Conservation (phyloP, 225 moss, liverwort and hornwort species). For the Marchantia polymorpha region DNA sequence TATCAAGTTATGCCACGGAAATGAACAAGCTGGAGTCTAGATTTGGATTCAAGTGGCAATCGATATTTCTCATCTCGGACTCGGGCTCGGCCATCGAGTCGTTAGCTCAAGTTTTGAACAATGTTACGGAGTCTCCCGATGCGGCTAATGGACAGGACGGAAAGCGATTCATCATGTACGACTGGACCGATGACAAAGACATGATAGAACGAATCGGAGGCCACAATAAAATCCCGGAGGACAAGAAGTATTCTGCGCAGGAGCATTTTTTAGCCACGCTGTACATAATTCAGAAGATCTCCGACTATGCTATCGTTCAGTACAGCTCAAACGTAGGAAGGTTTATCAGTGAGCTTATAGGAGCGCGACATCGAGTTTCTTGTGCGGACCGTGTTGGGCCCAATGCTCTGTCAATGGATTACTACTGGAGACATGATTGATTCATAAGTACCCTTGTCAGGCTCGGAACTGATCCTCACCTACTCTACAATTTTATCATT, state of each 20-base stretch:
- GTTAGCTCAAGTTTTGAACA: constrained; percentile 18
- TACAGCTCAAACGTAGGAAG: constrained; percentile 47
- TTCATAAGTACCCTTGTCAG: not conserved
- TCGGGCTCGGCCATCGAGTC: constrained; percentile 38
- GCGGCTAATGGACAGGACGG: not conserved
- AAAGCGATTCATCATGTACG: constrained; percentile 41
- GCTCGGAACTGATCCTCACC: too few species aligned
- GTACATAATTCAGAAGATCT: constrained; percentile 33
- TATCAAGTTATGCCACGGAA: constrained; percentile 19
- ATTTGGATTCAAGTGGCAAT: constrained; percentile 29
- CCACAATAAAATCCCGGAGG: constrained; percentile 24
- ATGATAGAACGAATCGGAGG: constrained; percentile 31
- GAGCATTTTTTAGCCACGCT: constrained; percentile 38
- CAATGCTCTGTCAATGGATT: constrained; percentile 31
- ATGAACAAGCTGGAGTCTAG: constrained; percentile 28
- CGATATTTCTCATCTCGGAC: constrained; percentile 41
- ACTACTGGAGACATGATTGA: constrained; percentile 25
- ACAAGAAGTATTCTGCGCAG: constrained; percentile 27
- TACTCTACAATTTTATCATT: too few species aligned
- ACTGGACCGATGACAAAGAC: constrained; percentile 36
- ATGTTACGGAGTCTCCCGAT: constrained; percentile 6
- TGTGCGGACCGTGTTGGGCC: constrained; percentile 24
- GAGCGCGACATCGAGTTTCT: constrained; percentile 24
- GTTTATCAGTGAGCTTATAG: constrained; percentile 41
- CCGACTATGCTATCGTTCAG: constrained; percentile 38